phyloP scores from a whole-genome alignment of 2,329 filamentous ascomycete species.

The Cylindrodendrum hubeiense region DNA sequence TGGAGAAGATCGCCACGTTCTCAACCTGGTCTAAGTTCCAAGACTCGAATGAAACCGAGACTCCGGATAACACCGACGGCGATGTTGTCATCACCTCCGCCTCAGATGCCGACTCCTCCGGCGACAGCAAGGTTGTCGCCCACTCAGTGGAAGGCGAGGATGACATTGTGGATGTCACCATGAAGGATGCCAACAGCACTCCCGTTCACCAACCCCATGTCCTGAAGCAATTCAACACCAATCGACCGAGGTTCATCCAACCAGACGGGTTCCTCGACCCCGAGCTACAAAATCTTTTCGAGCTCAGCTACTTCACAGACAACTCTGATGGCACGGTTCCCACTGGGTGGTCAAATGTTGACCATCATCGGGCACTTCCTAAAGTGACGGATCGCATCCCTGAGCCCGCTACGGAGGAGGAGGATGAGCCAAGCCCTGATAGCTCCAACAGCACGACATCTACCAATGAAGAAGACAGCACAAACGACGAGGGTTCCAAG shows the following conservation, averaged over 20 bases:
- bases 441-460: constrained; percentile 61
- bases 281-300: constrained; percentile 79
- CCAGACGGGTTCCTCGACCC: constrained; percentile 70
- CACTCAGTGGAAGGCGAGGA: constrained; percentile 90
- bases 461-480: constrained; percentile 64
- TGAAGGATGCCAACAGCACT: constrained; percentile 70
- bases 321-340: constrained; percentile 69
- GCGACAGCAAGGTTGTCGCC: constrained; percentile 78
- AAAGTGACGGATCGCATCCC: constrained; percentile 62
- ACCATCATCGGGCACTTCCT: constrained; percentile 70
- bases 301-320: constrained; percentile 75
- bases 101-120: constrained; percentile 74
- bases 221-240: constrained; percentile 62
- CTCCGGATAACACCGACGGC: constrained; percentile 70
- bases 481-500: constrained; percentile 61
- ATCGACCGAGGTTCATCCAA: constrained; percentile 66
- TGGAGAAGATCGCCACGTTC: constrained; percentile 81
- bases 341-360: constrained; percentile 75
- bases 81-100: constrained; percentile 77
- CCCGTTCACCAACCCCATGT: constrained; percentile 41
- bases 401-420: constrained; percentile 56
- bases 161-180: constrained; percentile 89
- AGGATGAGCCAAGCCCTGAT: constrained; percentile 63
- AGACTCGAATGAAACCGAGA: constrained; percentile 59
- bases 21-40: constrained; percentile 77